phyloP scores from a whole-genome alignment of 2,329 filamentous ascomycete species.

The Geoglossum cookeanum region DNA sequence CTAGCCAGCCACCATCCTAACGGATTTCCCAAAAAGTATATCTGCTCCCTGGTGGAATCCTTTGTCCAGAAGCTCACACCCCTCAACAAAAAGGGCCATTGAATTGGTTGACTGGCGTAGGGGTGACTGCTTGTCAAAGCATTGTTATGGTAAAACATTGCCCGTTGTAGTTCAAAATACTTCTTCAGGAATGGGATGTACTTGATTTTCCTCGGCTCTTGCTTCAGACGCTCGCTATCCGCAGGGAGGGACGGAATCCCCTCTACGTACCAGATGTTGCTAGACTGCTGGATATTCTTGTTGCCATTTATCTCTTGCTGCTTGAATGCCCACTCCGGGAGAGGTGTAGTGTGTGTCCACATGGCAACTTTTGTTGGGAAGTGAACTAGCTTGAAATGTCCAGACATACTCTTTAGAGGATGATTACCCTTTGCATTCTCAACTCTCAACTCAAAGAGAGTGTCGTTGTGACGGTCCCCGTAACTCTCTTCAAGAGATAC shows the following conservation, averaged over 20 bases:
- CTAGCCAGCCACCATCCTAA: constrained; percentile 94
- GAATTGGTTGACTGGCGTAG: constrained; percentile 83
- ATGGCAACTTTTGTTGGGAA: constrained; percentile 90
- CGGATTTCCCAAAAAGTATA: constrained; percentile 96
- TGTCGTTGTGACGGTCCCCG: constrained; percentile 64
- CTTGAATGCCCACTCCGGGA: constrained; percentile 95
- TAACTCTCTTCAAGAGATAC: constrained; percentile 52
- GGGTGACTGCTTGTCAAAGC: constrained; percentile 93
- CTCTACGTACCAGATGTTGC: constrained; percentile 88
- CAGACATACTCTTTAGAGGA: constrained; percentile 76
- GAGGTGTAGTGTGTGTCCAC: constrained; percentile 90
- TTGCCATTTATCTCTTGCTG: constrained; percentile 99
- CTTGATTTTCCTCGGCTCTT: constrained; percentile 63
- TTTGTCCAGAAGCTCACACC: constrained; percentile 99
- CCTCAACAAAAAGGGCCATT: constrained; percentile 93
- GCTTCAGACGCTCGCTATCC: constrained; percentile 55
- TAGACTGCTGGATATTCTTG: constrained; percentile 77
- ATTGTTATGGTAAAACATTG: constrained; percentile 99
- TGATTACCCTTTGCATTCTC: constrained; percentile 66
- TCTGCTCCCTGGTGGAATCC: constrained; percentile 83
- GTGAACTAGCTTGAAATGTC: constrained; percentile 92
- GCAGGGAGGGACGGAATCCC: constrained; percentile 63
- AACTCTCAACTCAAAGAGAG: constrained; percentile 78
- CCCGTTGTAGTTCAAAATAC: constrained; percentile 88
- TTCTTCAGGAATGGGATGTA: constrained; percentile 74